Evolutionary conservation across 2,329 filamentous ascomycete genomes (phyloP).

Genomic region (Polytolypa hystricis): DNA sequence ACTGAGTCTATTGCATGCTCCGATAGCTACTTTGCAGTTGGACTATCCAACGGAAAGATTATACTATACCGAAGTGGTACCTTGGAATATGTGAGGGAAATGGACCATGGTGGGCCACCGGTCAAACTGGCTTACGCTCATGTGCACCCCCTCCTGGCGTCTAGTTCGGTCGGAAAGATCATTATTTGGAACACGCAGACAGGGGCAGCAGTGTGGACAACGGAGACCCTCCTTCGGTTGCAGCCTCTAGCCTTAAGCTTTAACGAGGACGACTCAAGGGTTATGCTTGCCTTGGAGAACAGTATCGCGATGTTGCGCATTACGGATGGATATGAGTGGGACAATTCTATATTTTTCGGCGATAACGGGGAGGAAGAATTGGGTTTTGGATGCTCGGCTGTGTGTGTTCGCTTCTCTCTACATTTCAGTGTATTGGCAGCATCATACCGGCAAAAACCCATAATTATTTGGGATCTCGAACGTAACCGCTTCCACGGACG

Average conservation of each 20-base stretch:
- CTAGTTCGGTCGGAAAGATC: slow-evolving; percentile 1
- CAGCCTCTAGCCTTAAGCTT: background rate
- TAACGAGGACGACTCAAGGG: slow-evolving; percentile 1
- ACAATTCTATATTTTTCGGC: background rate
- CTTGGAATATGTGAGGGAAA: slow-evolving; percentile 2
- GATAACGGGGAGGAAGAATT: background rate
- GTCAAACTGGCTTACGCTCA: slow-evolving; percentile 1
- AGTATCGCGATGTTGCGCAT: background rate
- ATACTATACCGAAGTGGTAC: slow-evolving; percentile 8
- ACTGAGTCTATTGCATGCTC: slow-evolving; percentile 10
- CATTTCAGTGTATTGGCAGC: background rate
- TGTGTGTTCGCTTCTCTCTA: background rate
- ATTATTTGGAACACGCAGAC: slow-evolving; percentile 1
- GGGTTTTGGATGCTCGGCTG: background rate
- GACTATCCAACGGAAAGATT: slow-evolving; percentile 10
- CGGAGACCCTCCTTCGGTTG: background rate
- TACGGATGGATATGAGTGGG: background rate
- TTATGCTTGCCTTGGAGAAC: background rate
- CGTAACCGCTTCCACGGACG: slow-evolving; percentile 16
- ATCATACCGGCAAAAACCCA: background rate
- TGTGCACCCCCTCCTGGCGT: background rate
- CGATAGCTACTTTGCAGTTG: slow-evolving; percentile 13
- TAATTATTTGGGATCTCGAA: slow-evolving; percentile 4
- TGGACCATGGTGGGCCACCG: slow-evolving; percentile 1
- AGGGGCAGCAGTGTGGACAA: background rate